Percentiles rank a stretch among this genome's conserved stretches.
phyloP scores from a whole-genome alignment of 306 rosid genomes.

The Rubus parviflorus region DNA sequence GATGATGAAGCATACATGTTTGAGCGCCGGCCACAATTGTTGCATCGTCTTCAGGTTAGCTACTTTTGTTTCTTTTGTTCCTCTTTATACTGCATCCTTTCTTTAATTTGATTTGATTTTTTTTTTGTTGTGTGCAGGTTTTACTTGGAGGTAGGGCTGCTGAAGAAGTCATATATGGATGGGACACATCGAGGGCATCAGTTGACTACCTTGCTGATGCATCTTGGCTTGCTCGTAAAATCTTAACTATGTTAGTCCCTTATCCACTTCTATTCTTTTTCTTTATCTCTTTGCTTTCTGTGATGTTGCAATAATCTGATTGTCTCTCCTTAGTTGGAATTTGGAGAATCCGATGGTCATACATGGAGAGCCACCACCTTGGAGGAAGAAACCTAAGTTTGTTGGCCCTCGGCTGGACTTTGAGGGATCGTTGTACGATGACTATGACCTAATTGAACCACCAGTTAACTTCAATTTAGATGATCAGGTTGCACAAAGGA shows the following conservation, averaged over 20 bases:
- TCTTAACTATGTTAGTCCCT: constrained; percentile 73
- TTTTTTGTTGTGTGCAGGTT: constrained; percentile 48
- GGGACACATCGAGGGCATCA: constrained; percentile 87
- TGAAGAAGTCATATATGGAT: constrained; percentile 93
- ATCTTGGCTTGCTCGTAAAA: constrained; percentile 99
- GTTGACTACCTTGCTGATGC: constrained; percentile 94
- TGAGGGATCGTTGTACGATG: constrained; percentile 88
- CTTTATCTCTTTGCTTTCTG: constrained; percentile 13
- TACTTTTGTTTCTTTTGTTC: constrained; percentile 9
- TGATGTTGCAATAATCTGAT: constrained; percentile 21
- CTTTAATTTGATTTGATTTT: constrained; percentile 13
- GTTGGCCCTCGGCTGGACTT: constrained; percentile 94
- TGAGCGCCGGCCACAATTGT: constrained; percentile 81
- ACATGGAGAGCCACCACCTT: constrained; percentile 96
- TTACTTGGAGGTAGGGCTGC: constrained; percentile 98
- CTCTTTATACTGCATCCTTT: constrained; percentile 10
- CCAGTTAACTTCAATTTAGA: constrained; percentile 88
- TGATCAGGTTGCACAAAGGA: constrained; percentile 69
- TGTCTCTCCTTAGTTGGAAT: constrained; percentile 69
- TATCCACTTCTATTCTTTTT: constrained; percentile 6
- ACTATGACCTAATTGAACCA: constrained; percentile 65
- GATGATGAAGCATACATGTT: constrained; percentile 92
- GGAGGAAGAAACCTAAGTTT: constrained; percentile 72
- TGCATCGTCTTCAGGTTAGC: constrained; percentile 88
- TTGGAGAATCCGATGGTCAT: constrained; percentile 90